Evolutionary conservation across 1,139 yeast genomes (phyloP).

Genomic region (Suzukiozyma palmioleophila): DNA sequence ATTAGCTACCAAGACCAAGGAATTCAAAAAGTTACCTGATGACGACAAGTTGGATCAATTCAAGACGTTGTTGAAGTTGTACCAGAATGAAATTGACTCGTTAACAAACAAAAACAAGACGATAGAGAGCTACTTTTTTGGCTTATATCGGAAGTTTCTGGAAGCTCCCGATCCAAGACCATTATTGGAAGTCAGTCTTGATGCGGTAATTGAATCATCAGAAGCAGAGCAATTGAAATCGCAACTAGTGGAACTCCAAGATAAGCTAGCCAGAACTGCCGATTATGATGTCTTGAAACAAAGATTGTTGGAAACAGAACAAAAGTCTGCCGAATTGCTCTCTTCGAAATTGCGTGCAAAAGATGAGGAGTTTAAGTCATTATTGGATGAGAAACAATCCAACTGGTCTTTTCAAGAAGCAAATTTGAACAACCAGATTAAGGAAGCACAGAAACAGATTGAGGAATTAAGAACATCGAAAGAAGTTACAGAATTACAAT

Average conservation of each 20-base stretch:
- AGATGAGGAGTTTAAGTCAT: slow-evolving; percentile 57
- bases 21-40: slow-evolving; percentile 67
- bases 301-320: slow-evolving; percentile 54
- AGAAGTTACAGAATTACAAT: slow-evolving; percentile 49
- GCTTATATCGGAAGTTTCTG: slow-evolving; percentile 67
- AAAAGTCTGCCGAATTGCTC: slow-evolving; percentile 50
- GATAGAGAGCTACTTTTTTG: slow-evolving; percentile 70
- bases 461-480: slow-evolving; percentile 54
- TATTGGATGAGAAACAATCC: slow-evolving; percentile 57
- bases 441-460: slow-evolving; percentile 44
- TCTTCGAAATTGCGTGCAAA: slow-evolving; percentile 46
- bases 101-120: slow-evolving; percentile 73
- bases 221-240: slow-evolving; percentile 50
- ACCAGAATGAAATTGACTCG: slow-evolving; percentile 84
- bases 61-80: slow-evolving; percentile 67
- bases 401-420: slow-evolving; percentile 55
- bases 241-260: slow-evolving; percentile 55
- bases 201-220: slow-evolving; percentile 55
- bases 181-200: slow-evolving; percentile 65
- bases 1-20: slow-evolving; percentile 77
- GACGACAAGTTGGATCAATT: slow-evolving; percentile 62
- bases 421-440: slow-evolving; percentile 39
- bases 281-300: slow-evolving; percentile 77
- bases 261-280: slow-evolving; percentile 59
- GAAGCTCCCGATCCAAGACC: slow-evolving; percentile 96